Evolutionary conservation across 2,329 filamentous ascomycete genomes (phyloP), one percentile per base, ranked within the genome.

Genomic region (Lasiodiplodia theobromae): DNA sequence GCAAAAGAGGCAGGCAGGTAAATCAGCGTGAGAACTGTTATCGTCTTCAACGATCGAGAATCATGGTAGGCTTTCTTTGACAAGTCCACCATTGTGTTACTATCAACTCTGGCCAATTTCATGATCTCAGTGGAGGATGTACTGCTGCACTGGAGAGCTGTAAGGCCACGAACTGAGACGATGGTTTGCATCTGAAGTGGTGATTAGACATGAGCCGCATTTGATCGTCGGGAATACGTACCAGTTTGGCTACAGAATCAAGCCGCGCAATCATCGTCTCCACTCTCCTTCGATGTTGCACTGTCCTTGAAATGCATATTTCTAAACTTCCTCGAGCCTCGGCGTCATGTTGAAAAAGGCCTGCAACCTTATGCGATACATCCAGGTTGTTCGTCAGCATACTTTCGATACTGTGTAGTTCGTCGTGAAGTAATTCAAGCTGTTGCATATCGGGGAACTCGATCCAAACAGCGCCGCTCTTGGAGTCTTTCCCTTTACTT

Each of bases 1-100:
- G 70, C 70, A 31, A 71, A 70, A 18, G 70, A 70, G 2, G 70
- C 69, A 18, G 70, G 70, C 49, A 71, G 56, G 58, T 70, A 71
- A 5, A 71, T 40, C 5, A 69, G 69, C 4, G 70, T 71, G 23
- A 71, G 56, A 16, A 69, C 66, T 25, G 70, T 70, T 16, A 71
- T 69, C 31, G 69, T 71, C 44, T 71, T 71, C n/a, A 71, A 40
- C 7, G 67, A 70, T 21, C 63, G 25, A 10, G 70, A 65, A 49
- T 71, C 69, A 23, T 60, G 63, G 23, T 69, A 67, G 4, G 65
- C 66, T 54, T 71, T 71, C 25, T 57, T 66, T 7, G 70, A 69
- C 16, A 71, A 66, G 25, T 66, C 58, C 28, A 71, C 40, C 70
- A 71, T 71, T 14, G 64, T 66, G 44, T 68, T 68, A 47, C 51